These are phyloP conservation scores for Syncephalis fuscata DNA, from an alignment of 371 early-diverging fungal species.

Conservation along the genomic window DNA sequence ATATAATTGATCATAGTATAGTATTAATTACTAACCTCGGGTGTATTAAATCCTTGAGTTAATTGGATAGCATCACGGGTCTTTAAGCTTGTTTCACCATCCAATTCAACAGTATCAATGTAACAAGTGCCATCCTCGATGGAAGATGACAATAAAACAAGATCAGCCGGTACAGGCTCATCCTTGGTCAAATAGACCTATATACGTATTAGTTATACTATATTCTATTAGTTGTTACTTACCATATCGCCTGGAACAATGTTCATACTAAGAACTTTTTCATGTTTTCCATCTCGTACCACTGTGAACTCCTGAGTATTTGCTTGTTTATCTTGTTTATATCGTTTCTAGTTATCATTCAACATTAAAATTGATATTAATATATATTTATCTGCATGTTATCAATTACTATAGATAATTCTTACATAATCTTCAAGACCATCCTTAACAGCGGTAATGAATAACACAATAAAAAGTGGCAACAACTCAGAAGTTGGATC, in stretches of 20 bases:
- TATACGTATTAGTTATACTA: slow-evolving; percentile 85
- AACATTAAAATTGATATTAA: not conserved
- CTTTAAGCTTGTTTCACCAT: slow-evolving; percentile 96
- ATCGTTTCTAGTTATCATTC: slow-evolving; percentile 8
- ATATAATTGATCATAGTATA: slow-evolving; percentile 72
- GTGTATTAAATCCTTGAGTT: not conserved
- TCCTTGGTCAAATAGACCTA: slow-evolving; percentile 65
- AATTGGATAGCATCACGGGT: slow-evolving; percentile 31
- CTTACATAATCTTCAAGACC: slow-evolving; percentile 61
- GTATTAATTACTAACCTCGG: slow-evolving; percentile 46
- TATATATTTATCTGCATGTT: not conserved
- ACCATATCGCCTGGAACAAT: slow-evolving; percentile 69
- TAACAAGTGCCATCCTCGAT: slow-evolving; percentile 58
- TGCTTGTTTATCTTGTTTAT: slow-evolving; percentile 17
- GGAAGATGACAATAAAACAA: slow-evolving; percentile 60
- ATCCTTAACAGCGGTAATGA: slow-evolving; percentile 66
- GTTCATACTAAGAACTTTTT: slow-evolving; percentile 28
- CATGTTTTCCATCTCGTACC: slow-evolving; percentile 10
- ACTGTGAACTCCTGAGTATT: slow-evolving; percentile 12
- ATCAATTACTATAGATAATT: slow-evolving; percentile 1
- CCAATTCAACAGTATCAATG: slow-evolving; percentile 88
- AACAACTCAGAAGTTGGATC: slow-evolving; percentile 49
- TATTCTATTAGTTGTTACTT: slow-evolving; percentile 45
- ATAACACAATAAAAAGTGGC: slow-evolving; percentile 54
- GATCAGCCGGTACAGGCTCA: slow-evolving; percentile 84